Evolutionary conservation across 2,329 filamentous ascomycete genomes (phyloP).

Genomic region (Colletotrichum euphorbiae): DNA sequence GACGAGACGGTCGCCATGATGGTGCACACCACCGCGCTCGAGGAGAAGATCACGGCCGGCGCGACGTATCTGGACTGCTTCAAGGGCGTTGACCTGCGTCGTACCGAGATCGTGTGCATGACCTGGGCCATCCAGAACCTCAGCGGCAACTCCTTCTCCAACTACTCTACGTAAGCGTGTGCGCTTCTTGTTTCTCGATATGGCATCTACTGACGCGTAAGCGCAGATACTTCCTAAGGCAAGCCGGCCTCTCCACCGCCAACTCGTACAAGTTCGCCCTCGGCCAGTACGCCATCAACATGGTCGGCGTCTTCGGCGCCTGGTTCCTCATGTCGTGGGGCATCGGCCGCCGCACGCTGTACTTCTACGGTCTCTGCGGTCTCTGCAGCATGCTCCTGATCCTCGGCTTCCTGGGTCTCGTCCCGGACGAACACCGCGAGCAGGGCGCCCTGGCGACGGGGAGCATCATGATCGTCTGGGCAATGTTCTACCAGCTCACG

Average conservation of each 20-base stretch:
- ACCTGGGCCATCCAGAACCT: slow-evolving; percentile 74
- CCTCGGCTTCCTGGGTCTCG: slow-evolving; percentile 85
- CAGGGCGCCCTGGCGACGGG: slow-evolving; percentile 80
- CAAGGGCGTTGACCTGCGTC: slow-evolving; percentile 79
- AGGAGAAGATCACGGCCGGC: slow-evolving; percentile 79
- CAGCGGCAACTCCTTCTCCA: slow-evolving; percentile 72
- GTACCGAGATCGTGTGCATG: slow-evolving; percentile 78
- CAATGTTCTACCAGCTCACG: slow-evolving; percentile 85
- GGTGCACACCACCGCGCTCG: slow-evolving; percentile 86
- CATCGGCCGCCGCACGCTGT: slow-evolving; percentile 80
- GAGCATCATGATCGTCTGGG: slow-evolving; percentile 87
- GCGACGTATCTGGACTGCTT: slow-evolving; percentile 87
- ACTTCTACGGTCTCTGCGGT: slow-evolving; percentile 78
- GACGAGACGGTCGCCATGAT: slow-evolving; percentile 93
- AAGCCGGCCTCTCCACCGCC: slow-evolving; percentile 65
- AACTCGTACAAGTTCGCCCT: slow-evolving; percentile 71
- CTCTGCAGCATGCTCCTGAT: slow-evolving; percentile 82
- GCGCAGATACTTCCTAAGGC: slow-evolving; percentile 66
- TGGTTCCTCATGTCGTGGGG: slow-evolving; percentile 84
- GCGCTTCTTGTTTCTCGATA: not conserved
- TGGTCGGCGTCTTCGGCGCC: slow-evolving; percentile 83
- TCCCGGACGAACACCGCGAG: slow-evolving; percentile 68
- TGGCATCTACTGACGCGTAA: slow-evolving; percentile 1
- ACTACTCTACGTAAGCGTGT: slow-evolving; percentile 67
- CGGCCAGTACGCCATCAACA: slow-evolving; percentile 77